Evolutionary conservation across 768 basidiomycete genomes (phyloP), one percentile per base, ranked within the genome.

Genomic region (Gautieria morchelliformis): DNA sequence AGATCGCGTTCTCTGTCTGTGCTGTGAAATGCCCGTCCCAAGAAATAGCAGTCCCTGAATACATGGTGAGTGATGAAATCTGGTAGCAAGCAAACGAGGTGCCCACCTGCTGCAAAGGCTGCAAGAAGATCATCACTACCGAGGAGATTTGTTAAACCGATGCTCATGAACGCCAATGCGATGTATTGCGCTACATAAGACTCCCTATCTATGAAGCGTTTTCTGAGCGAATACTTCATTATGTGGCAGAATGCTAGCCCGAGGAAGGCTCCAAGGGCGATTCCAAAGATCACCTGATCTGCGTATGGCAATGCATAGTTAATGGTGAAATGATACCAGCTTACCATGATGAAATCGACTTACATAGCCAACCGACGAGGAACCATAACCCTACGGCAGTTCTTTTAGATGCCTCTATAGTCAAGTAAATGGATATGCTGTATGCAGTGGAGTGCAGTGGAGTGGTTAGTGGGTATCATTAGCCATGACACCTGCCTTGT

Each of bases 91-190:
- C 37, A 17, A 11, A 14, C 40, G 4, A 4, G 5, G 10, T 27
- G n/a, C 72, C 27, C 47, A 83, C 87, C 87, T 63, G 84, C 84
- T 50, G 87, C 86, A 66, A 96, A 97, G 0, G 89, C 83, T 1
- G 92, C 93, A 41, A 97, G 72, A 10, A 97, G 78, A 66, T 95
- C 93, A 63, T 95, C 93, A 52, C 78, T 87, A 3, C 90, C 92
- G 22, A 94, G 70, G 0, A 89, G 80, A 47, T 82, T 85, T 4
- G 84, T 83, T 39, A 89, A 69, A n/a, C 93, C 94, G 27, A 82
- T 80, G 0, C 81, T 85, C 62, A 92, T 83, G 15, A 91, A 69
- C 0, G 87, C 73, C 12, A 92, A 69, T 0, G 86, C 82, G 11
- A 89, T 70, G 65, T 85, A 90, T 66, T 95, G 93, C 0, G 89